Percentiles rank a stretch among this genome's conserved stretches.
Conservation (phyloP, 169 alveolate genomes). For the Babesia caballi region DNA sequence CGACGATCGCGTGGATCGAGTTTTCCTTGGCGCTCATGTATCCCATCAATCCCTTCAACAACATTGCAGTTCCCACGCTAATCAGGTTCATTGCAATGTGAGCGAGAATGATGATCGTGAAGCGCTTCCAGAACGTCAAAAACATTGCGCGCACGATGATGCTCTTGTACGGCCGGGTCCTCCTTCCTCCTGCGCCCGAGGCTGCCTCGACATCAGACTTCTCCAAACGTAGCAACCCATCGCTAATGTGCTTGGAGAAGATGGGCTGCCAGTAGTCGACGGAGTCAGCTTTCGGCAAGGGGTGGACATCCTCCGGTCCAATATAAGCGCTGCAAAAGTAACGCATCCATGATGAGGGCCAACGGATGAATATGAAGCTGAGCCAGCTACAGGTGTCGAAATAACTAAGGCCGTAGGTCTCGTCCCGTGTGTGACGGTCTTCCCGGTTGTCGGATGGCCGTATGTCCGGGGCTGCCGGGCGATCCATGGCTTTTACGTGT, state of each 20-base stretch:
- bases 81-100: constrained; percentile 7
- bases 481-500: too few species aligned
- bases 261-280: constrained; percentile 45
- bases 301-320: constrained; percentile 6
- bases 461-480: too few species aligned
- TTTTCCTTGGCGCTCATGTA: neutral
- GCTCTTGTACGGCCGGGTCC: neutral
- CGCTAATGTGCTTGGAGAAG: constrained; percentile 53
- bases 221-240: constrained; percentile 38
- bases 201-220: neutral
- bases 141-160: constrained; percentile 27
- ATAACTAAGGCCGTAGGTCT: neutral
- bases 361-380: neutral
- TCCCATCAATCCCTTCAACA: neutral
- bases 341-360: constrained; percentile 1
- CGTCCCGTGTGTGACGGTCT: neutral
- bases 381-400: neutral
- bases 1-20: neutral
- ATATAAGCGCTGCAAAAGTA: neutral
- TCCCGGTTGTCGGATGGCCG: too few species aligned
- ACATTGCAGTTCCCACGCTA: constrained; percentile 17
- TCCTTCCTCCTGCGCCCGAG: neutral
- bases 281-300: constrained; percentile 22
- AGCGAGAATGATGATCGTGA: constrained; percentile 19
- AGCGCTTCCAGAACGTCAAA: constrained; percentile 28